A percentile compares a stretch with the other conserved stretches of the same genome.
Evolutionary conservation across 352 stramenopile genomes (phyloP).

Genomic region (Phytopythium litorale): DNA sequence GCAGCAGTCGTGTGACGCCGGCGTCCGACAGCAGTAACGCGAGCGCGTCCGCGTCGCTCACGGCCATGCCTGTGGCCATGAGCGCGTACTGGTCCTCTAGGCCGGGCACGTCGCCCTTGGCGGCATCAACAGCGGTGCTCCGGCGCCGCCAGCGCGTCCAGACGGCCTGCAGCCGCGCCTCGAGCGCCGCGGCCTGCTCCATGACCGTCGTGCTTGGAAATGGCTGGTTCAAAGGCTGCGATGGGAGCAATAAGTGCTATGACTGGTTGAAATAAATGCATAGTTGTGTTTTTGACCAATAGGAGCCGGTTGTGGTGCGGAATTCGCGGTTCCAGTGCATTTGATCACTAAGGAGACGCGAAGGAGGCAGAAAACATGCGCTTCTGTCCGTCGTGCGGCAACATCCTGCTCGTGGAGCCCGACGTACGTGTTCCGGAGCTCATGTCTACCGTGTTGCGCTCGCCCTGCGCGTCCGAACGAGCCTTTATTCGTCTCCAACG

Average conservation of each 20-base stretch:
- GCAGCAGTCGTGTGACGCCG: slow-evolving; percentile 12
- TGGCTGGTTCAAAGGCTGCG: neutral
- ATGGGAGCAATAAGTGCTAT: neutral
- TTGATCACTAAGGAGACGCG: neutral
- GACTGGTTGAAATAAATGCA: slow-evolving; percentile 10
- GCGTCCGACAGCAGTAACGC: slow-evolving; percentile 18
- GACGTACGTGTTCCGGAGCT: slow-evolving; percentile 35
- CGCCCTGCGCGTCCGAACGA: neutral
- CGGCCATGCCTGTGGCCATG: slow-evolving; percentile 32
- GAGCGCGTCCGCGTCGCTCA: slow-evolving; percentile 19
- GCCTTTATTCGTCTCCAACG: neutral
- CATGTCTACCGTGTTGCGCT: neutral
- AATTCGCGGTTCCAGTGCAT: slow-evolving; percentile 6
- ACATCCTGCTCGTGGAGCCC: slow-evolving; percentile 88
- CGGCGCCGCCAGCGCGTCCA: slow-evolving; percentile 14
- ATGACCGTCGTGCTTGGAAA: neutral
- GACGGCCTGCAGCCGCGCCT: slow-evolving; percentile 9
- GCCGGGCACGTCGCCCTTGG: neutral
- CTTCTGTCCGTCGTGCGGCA: slow-evolving; percentile 89
- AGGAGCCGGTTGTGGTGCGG: neutral
- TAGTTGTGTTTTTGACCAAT: neutral
- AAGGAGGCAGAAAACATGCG: slow-evolving; percentile 42
- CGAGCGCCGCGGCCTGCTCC: slow-evolving; percentile 1
- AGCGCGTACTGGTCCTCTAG: slow-evolving; percentile 55
- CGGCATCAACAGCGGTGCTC: neutral